A percentile compares a stretch with the other conserved stretches of the same genome.
phyloP scores from a whole-genome alignment of 768 basidiomycete genomes.

The Suillus variegatus region DNA sequence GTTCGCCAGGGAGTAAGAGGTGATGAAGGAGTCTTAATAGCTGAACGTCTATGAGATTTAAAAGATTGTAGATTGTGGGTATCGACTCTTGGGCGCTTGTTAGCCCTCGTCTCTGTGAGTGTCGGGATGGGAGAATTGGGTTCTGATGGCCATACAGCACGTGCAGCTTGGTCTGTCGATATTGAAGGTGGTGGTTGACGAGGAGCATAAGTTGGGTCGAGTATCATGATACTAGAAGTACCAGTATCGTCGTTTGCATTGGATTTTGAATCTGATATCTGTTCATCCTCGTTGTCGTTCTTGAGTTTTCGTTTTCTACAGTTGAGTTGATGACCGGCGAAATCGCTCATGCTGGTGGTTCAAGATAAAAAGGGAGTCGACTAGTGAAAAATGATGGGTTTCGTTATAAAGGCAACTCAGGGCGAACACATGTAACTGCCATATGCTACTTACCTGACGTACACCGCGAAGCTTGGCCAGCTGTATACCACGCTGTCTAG shows the following conservation, averaged over 20 bases:
- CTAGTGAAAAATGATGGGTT: constrained; percentile 15
- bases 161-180: constrained; percentile 26
- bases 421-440: constrained; percentile 28
- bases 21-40: constrained; percentile 18
- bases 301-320: constrained; percentile 78
- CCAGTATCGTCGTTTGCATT: constrained; percentile 25
- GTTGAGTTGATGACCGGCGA: constrained; percentile 50
- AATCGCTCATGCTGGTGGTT: constrained; percentile 54
- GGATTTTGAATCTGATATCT: constrained; percentile 24
- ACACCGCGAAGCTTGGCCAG: constrained; percentile 2
- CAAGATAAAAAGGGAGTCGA: constrained; percentile 11
- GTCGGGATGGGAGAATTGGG: constrained; percentile 30
- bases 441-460: constrained; percentile 16
- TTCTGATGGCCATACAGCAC: constrained; percentile 42
- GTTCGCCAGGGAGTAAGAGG: constrained; percentile 31
- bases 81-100: constrained; percentile 34
- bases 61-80: constrained; percentile 17
- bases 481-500: constrained; percentile 3
- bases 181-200: constrained; percentile 42
- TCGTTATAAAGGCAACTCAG: constrained; percentile 35
- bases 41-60: constrained; percentile 19
- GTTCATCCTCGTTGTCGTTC: constrained; percentile 51
- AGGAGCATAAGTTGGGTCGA: constrained; percentile 31
- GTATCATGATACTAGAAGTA: constrained; percentile 25
- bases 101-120: constrained; percentile 15